Base-by-base conservation (phyloP, 163 green algal species). In the Prototheca cutis region DNA sequence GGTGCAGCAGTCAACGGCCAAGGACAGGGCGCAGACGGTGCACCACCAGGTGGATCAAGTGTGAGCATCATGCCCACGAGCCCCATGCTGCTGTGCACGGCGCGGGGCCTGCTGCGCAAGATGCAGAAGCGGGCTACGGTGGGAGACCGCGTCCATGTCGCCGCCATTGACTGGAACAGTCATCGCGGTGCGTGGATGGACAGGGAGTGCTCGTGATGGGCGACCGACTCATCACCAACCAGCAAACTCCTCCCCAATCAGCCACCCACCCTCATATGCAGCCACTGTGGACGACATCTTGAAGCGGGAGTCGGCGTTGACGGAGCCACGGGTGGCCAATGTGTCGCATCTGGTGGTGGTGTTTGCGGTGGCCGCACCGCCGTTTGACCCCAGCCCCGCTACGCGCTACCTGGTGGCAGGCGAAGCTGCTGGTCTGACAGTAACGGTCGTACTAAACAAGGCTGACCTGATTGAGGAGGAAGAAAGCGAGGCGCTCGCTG, bases 401-500 rank as follows among this genome's bases (percentile, higher is more conserved):
- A 92, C 77, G 5, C 68, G 87, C 17, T 97, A 95, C 67, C 80
- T 98, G 24, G 82, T 97, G 25, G 70, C 65, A 8, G 73, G 85
- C 3, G 87, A 94, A 60, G 81, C 80, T 0, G 78, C 81, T 0
- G 81, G 76, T 3, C 68, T 97, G 27, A 78, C 81, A 17, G 80
- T 96, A 42, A 78, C 74, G 2, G 67, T 97, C 19, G 72, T 89
- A 18, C 78, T 99, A 5, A 98, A 97, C 75, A 99, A 99, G 74
- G 75, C 68, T 1, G 90, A 97, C 64, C 76, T 97, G 24, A 53
- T 91, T 30, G 10, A 30, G 0, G 21, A 30, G 3, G 64, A 77
- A 31, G 67, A 83, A 57, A 51, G 83, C 6, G 15, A 67, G 29
- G 40, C 32, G 2, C 56, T 79, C 51, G 21, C 77, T 49, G 61